Base-by-base conservation (phyloP, 108 stramenopile species). In the Cyclotella atomus region DNA sequence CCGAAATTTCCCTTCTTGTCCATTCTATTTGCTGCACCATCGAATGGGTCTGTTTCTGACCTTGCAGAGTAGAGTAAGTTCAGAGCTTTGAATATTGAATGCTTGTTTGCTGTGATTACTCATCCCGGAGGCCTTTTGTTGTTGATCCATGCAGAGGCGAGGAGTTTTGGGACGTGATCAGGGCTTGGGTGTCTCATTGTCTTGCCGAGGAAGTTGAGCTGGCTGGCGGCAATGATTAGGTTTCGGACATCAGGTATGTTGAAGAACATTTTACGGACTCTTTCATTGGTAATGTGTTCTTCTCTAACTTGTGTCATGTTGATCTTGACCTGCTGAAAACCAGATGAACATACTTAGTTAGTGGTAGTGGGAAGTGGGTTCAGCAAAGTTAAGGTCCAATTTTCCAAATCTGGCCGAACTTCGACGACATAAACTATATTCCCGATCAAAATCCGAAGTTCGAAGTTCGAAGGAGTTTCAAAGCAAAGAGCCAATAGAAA, bases 231-330 rank as follows among this genome's bases (percentile, higher is more conserved):
- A n/a, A 49, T n/a, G n/a, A n/a, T 49, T n/a, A 49, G 38, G 38
- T 41, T 41, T 41, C 38, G 9, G 12, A 41, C 12, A 12, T 41
- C 38, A 7, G 38, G 38, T 41, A 41, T 41, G 38, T 41, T 41
- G 38, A 9, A 12, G 12, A 41, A 41, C 12, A 9, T 7, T 41
- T 41, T 12, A 7, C 38, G 38, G 7, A 41, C 12, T 41, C 12
- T 41, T 41, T 41, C 38, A 41, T 41, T 41, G 7, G 9, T 41
- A 12, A 49, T 61, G 1, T 60, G 8, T 20, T 60, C 34, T 33
- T 71, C 57, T 27, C 54, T 59, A 0, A 60, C 59, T 20, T 61
- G 38, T 27, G 16, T 27, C n/a, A 71, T 60, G 17, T 28, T 7
- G 3, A 65, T 65, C 21, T 65, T 65, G n/a, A n/a, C n/a, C n/a